A percentile compares a stretch with the other conserved stretches of the same genome.
These are phyloP conservation scores for Lecanosticta acicola DNA, from an alignment of 2,329 filamentous ascomycete species.

Conservation along the genomic window DNA sequence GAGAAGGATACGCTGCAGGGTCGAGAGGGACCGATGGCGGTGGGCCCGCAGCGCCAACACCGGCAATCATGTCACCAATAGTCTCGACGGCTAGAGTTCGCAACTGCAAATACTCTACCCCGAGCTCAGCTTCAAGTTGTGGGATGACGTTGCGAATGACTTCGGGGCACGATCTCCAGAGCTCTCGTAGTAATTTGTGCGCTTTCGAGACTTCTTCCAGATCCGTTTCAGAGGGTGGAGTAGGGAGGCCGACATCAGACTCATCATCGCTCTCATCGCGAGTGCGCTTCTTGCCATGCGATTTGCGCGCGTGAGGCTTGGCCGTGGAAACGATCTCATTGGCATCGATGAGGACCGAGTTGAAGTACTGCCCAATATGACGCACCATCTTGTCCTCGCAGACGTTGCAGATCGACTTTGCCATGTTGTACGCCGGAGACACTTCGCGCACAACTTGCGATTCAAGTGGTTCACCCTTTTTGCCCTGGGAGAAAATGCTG, in stretches of 20 bases:
- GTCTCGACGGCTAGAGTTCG: conserved; percentile 87
- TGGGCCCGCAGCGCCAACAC: conserved; percentile 85
- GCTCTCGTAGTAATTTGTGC: conserved; percentile 79
- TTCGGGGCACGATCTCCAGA: conserved; percentile 86
- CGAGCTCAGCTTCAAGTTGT: conserved; percentile 85
- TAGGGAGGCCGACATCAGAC: conserved; percentile 33
- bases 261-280: conserved; percentile 39
- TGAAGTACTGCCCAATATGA: conserved; percentile 93
- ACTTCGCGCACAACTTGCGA: conserved; percentile 62
- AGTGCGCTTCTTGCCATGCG: conserved; percentile 35
- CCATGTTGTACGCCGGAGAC: conserved; percentile 92
- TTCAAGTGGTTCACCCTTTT: conserved; percentile 41
- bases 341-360: conserved; percentile 88
- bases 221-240: conserved; percentile 68
- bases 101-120: conserved; percentile 80
- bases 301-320: conserved; percentile 46
- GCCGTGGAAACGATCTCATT: conserved; percentile 35
- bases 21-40: conserved; percentile 68
- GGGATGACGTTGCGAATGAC: conserved; percentile 91
- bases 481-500: conserved; percentile 38
- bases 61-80: conserved; percentile 87
- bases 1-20: conserved; percentile 76
- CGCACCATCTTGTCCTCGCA: conserved; percentile 92
- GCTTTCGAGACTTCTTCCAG: conserved; percentile 84
- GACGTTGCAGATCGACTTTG: conserved; percentile 83